Base-by-base conservation (phyloP, 2,329 filamentous ascomycete species). In the Ophiocordyceps polyrhachis-furcata region DNA sequence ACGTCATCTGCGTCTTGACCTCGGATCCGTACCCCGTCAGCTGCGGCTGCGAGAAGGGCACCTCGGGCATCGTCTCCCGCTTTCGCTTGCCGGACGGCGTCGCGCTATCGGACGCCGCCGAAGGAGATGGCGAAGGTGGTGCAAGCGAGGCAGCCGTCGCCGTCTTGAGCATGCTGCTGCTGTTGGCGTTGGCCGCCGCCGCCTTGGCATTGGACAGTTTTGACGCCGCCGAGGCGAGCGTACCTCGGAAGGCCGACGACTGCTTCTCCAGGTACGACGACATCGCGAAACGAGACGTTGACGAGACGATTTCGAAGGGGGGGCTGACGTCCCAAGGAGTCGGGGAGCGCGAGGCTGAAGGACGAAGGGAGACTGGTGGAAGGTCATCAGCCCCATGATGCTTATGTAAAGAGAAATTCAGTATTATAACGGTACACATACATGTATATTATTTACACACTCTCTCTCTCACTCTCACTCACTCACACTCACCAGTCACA, bases 1-100 rank as follows among this genome's bases (percentile, higher is more conserved):
- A 94, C 47, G 82, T 76, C 58, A 95, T 80, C 60, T 93, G 84
- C 13, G 87, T 93, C 67, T 86, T 80, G 59, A 91, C 78, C 61
- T 89, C 81, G 48, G 72, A 72, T 52, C 87, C 86, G 44, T 80
- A 83, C 56, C 80, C 81, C 15, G 78, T 84, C 55, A 81, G 78
- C 50, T 74, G 73, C 19, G 83, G 83, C 64, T 88, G 84, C 46
- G 83, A 88, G 63, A 79, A 89, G 40, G 59, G 58, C 44, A 83
- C 69, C 13, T 71, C 67, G 42, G 69, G 68, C 5, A 60, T 61
- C 38, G 62, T 58, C 50, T 76, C 73, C 55, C 73, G 69, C 62
- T 80, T 79, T 49, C 69, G 69, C 59, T 77, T 79, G 46, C 73
- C 73, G 43, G 76, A 71, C 9, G 79, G 72, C 15, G 83, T 83